Conservation (phyloP, 352 stramenopile species). For the Pythium volutum region DNA sequence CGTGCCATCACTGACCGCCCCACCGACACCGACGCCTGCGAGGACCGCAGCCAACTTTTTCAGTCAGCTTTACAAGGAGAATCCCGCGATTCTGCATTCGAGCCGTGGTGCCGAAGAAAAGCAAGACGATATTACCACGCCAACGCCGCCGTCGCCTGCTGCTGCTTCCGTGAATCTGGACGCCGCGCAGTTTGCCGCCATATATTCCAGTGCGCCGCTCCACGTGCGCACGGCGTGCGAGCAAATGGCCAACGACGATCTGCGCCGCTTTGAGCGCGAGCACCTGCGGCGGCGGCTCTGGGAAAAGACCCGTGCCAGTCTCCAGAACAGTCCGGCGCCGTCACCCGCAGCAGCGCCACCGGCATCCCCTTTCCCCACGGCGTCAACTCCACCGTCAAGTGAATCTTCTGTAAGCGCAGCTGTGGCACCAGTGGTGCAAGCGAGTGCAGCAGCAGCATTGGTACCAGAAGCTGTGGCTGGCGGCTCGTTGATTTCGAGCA, state of each 20-base stretch:
- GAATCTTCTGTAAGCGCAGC: not conserved
- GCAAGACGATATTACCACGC: not conserved
- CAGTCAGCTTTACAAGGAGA: constrained; percentile 29
- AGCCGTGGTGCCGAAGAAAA: not conserved
- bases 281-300: constrained; percentile 54
- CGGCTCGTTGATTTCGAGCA: not conserved
- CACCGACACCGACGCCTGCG: constrained; percentile 31
- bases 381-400: not conserved
- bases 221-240: constrained; percentile 40
- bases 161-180: not conserved
- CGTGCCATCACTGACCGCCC: constrained; percentile 39
- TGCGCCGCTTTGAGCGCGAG: constrained; percentile 60
- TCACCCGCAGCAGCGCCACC: constrained; percentile 3
- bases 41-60: constrained; percentile 44
- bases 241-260: constrained; percentile 41
- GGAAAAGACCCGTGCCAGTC: constrained; percentile 47
- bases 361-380: not conserved
- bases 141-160: not conserved
- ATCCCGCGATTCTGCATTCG: constrained; percentile 7
- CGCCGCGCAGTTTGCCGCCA: constrained; percentile 25
- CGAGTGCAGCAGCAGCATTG: not conserved
- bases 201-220: constrained; percentile 29
- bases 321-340: constrained; percentile 19
- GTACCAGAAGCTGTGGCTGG: no score
- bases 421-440: not conserved